A percentile compares a stretch with the other conserved stretches of the same genome.
These are phyloP conservation scores for Plectranthus barbatus DNA, from an alignment of 257 asterid species.

Conservation along the genomic window DNA sequence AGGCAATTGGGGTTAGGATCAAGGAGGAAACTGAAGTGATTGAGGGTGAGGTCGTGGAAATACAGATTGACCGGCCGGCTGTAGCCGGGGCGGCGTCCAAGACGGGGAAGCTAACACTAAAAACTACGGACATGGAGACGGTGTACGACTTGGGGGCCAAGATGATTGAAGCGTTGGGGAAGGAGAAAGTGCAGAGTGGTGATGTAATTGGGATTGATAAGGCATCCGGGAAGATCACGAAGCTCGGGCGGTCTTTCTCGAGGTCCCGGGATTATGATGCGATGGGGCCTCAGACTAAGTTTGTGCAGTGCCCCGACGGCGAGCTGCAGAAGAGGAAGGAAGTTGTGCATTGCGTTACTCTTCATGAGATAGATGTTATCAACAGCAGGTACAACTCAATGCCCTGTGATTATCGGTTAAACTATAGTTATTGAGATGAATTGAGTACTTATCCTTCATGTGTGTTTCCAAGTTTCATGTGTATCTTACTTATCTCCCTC, in stretches of 20 bases:
- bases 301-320: constrained; percentile 96
- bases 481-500: neutral
- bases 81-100: constrained; percentile 71
- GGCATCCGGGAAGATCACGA: constrained; percentile 81
- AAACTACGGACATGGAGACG: constrained; percentile 90
- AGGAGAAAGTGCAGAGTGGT: constrained; percentile 93
- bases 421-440: neutral
- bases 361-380: constrained; percentile 90
- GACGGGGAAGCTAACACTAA: constrained; percentile 74
- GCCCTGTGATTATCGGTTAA: neutral
- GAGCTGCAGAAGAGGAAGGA: constrained; percentile 97
- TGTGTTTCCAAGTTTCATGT: neutral
- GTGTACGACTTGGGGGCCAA: constrained; percentile 80
- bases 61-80: constrained; percentile 73
- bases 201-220: constrained; percentile 87
- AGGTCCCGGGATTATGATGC: constrained; percentile 93
- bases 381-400: constrained; percentile 59
- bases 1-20: constrained; percentile 74
- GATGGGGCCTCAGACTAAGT: constrained; percentile 88
- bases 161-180: constrained; percentile 89
- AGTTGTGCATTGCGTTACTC: constrained; percentile 84
- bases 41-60: constrained; percentile 89
- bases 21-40: constrained; percentile 86
- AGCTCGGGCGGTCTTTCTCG: constrained; percentile 83
- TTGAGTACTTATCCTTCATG: neutral